Base-by-base conservation (phyloP, 257 asterid species). In the Solanum dulcamara region DNA sequence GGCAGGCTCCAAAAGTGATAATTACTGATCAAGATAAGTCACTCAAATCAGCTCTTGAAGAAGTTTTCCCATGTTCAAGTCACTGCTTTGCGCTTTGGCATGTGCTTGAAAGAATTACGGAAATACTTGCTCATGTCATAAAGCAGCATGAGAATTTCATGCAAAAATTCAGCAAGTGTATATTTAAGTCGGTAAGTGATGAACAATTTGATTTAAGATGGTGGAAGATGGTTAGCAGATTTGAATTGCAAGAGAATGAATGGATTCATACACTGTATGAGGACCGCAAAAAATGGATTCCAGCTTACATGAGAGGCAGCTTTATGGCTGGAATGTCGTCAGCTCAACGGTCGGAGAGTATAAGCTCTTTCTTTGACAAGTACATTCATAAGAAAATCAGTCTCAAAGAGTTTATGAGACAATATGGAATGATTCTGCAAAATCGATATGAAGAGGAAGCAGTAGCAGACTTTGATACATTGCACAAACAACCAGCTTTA, bases 221-320 rank as follows among this genome's bases (percentile, higher is more conserved):
- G 99, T 96, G 99, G 99, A 92, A 96, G 93, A 94, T 96, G 99
- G 95, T 96, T 7, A 85, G 95, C 87, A 90, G 94, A 88, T 96
- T 93, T 88, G 99, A 94, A 85, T 90, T 96, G 24, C 99, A 96
- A 83, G 98, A 96, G 85, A 93, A 94, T 62, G 97, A 94, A 86
- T 96, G 99, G 99, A 86, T 96, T 86, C 98, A 90, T 87, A 91
- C 97, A 20, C 59, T 96, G 64, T 96, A 94, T 48, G 94, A 88
- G 59, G 97, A 96, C 85, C 97, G 96, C 81, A 93, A 92, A 80
- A 93, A 89, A 80, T 96, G 99, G 99, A 93, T 93, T 82, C 99
- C 99, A 10, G 57, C 92, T 35, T 95, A 89, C 92, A 90, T 93
- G 96, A 90, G 87, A 89, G 96, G 89, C 81, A 89, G 90, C 12